Evolutionary conservation across 2,329 filamentous ascomycete genomes (phyloP).

Genomic region (Aspergillus transmontanensis): DNA sequence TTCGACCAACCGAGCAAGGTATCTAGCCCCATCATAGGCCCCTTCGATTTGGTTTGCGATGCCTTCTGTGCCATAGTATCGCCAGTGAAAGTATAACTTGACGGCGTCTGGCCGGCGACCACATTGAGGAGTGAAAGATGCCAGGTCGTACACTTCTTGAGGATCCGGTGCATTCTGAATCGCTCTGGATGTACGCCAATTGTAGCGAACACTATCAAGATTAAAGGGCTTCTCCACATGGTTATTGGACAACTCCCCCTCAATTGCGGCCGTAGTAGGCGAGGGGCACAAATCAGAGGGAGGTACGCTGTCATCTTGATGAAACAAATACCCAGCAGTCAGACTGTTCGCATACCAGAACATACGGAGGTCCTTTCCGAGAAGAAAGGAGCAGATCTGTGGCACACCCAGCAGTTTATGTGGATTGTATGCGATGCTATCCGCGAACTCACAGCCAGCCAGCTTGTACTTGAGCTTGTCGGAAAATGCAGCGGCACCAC

Average conservation of each 20-base stretch:
- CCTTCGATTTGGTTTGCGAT: neutral
- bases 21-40: neutral
- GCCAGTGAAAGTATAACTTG: conserved; percentile 3
- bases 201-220: neutral
- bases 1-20: neutral
- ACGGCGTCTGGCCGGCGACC: conserved; percentile 1
- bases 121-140: conserved; percentile 2
- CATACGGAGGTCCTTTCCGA: neutral
- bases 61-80: neutral
- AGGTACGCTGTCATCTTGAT: neutral
- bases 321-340: conserved; percentile 2
- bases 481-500: neutral
- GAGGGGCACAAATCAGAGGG: neutral
- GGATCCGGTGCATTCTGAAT: neutral
- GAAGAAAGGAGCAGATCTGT: conserved; percentile 2
- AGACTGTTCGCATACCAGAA: conserved; percentile 5
- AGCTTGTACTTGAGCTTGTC: neutral
- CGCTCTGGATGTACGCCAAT: neutral
- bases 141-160: neutral
- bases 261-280: neutral
- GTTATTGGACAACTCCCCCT: neutral
- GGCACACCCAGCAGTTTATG: conserved; percentile 2
- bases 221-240: neutral
- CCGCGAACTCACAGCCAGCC: neutral
- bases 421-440: conserved; percentile 1